Conservation (phyloP, 371 early-diverging fungal genomes). For the Chytridiales sp. region DNA sequence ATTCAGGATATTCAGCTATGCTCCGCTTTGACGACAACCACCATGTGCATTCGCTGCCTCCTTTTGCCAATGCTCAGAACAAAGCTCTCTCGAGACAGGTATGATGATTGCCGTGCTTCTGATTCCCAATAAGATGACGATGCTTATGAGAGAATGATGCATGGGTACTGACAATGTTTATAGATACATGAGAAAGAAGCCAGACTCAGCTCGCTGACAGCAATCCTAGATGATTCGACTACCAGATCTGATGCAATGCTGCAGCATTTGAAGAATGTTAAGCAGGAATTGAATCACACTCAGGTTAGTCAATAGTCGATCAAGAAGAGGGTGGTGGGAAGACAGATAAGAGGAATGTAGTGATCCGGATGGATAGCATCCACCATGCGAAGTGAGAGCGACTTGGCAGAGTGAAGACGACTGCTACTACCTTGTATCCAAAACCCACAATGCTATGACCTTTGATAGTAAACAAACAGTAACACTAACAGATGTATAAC, state of each 20-base stretch:
- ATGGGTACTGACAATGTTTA: too few species aligned
- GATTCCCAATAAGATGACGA: too few species aligned
- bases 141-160: too few species aligned
- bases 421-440: too few species aligned
- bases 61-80: slow-evolving; percentile 49
- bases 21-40: slow-evolving; percentile 46
- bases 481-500: too few species aligned
- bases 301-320: slow-evolving; percentile 30
- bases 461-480: too few species aligned
- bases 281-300: slow-evolving; percentile 50
- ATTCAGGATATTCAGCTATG: too few species aligned
- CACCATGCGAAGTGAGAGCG: too few species aligned
- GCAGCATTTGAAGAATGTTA: slow-evolving; percentile 53
- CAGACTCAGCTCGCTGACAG: slow-evolving; percentile 30
- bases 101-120: slow-evolving; percentile 1
- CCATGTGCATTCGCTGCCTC: slow-evolving; percentile 47
- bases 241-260: slow-evolving; percentile 44
- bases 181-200: slow-evolving; percentile 42
- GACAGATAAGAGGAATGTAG: too few species aligned
- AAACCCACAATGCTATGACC: not conserved
- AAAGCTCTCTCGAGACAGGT: slow-evolving; percentile 41
- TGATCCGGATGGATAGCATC: too few species aligned
- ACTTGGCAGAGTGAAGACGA: too few species aligned
- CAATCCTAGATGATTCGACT: slow-evolving; percentile 46
- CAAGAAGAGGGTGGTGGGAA: not conserved